A percentile compares a stretch with the other conserved stretches of the same genome.
Evolutionary conservation across 169 alveolate species (phyloP).

Genomic region (Plasmodium vivax): DNA sequence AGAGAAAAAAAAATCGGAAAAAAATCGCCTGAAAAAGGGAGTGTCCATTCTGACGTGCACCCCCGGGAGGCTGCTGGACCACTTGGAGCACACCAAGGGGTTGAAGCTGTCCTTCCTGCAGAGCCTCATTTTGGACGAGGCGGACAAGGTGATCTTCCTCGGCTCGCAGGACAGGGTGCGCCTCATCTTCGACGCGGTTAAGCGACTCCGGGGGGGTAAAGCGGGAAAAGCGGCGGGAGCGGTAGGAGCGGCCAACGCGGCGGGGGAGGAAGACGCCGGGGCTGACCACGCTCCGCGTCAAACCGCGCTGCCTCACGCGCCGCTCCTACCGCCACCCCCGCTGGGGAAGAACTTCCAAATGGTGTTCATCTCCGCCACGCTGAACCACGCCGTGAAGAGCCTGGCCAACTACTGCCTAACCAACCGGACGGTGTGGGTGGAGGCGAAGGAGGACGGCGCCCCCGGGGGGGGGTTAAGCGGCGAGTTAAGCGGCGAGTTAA

Average conservation of each 20-base stretch:
- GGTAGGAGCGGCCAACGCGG: neutral
- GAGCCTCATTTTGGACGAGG: constrained; percentile 96
- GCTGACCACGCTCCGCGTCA: no score
- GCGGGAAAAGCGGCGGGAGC: neutral
- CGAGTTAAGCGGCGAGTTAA: no score
- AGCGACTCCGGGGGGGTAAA: neutral
- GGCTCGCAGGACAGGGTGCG: constrained; percentile 96
- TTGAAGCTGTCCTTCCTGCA: constrained; percentile 87
- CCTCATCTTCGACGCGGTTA: constrained; percentile 80
- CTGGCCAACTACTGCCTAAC: constrained; percentile 84
- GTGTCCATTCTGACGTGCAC: constrained; percentile 96
- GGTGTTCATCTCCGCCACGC: constrained; percentile 88
- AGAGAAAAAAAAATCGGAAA: constrained; percentile 91
- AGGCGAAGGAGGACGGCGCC: neutral
- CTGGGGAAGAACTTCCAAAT: constrained; percentile 73
- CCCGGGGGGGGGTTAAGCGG: no score
- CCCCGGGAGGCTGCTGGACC: constrained; percentile 98
- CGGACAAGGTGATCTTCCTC: constrained; percentile 97
- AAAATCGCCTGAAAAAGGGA: constrained; percentile 92
- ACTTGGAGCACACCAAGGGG: constrained; percentile 91
- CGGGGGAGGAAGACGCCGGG: neutral
- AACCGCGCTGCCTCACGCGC: no score
- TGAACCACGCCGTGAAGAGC: constrained; percentile 84
- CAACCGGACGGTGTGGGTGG: constrained; percentile 76
- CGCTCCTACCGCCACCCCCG: neutral